These are phyloP conservation scores for Globisporangium cederbergense DNA, from an alignment of 352 stramenopile genomes.

Conservation along the genomic window DNA sequence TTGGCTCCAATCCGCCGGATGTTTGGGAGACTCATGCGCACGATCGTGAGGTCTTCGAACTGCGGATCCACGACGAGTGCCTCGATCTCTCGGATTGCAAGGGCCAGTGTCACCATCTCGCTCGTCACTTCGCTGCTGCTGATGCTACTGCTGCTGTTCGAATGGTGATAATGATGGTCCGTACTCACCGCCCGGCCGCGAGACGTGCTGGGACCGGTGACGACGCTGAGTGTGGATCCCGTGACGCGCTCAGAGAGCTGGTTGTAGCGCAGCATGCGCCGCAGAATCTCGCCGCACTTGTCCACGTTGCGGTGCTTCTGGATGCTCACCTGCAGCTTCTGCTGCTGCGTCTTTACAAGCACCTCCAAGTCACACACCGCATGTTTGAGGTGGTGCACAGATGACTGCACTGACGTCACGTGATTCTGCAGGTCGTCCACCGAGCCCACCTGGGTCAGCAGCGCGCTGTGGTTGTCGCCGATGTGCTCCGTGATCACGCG, in stretches of 20 bases:
- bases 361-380: slow-evolving; percentile 59
- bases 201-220: slow-evolving; percentile 1
- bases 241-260: slow-evolving; percentile 58
- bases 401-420: slow-evolving; percentile 52
- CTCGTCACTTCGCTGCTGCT: slow-evolving; percentile 17
- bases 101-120: slow-evolving; percentile 56
- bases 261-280: slow-evolving; percentile 71
- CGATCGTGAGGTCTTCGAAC: slow-evolving; percentile 68
- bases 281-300: slow-evolving; percentile 67
- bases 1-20: slow-evolving; percentile 40
- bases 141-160: background rate
- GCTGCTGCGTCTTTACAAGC: slow-evolving; percentile 52
- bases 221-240: slow-evolving; percentile 36
- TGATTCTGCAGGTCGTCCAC: slow-evolving; percentile 70
- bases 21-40: slow-evolving; percentile 50
- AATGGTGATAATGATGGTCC: slow-evolving; percentile 1
- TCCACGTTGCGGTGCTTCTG: slow-evolving; percentile 80
- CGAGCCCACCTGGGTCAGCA: slow-evolving; percentile 73
- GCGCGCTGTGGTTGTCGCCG: slow-evolving; percentile 61
- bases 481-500: slow-evolving; percentile 77
- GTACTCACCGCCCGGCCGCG: slow-evolving; percentile 9
- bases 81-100: slow-evolving; percentile 78
- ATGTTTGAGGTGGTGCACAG: slow-evolving; percentile 61
- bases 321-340: slow-evolving; percentile 54
- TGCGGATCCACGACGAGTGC: slow-evolving; percentile 38